These are phyloP conservation scores for Fusarium begoniae DNA, from an alignment of 2,329 filamentous ascomycete species.

Conservation along the genomic window DNA sequence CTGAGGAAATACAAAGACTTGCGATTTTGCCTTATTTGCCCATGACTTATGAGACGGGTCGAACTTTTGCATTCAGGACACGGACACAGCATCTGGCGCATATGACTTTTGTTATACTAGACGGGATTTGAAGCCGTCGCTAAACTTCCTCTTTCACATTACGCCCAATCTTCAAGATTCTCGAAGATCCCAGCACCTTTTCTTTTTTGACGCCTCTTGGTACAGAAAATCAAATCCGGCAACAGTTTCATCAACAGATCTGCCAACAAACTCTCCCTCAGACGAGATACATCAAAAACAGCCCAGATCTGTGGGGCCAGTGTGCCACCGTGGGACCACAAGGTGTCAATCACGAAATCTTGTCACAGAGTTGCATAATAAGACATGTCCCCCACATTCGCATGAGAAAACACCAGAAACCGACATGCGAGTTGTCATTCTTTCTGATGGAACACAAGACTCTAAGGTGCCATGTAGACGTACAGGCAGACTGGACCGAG, in stretches of 20 bases:
- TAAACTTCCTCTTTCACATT: neutral
- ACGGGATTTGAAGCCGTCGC: neutral
- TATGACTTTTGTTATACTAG: conserved; percentile 10
- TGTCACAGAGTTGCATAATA: conserved; percentile 32
- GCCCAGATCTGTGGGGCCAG: conserved; percentile 25
- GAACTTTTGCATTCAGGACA: conserved; percentile 15
- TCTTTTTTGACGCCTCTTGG: neutral
- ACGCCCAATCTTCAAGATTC: neutral
- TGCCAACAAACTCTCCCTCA: neutral
- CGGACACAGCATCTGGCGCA: conserved; percentile 19
- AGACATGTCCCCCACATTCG: neutral
- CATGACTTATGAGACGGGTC: conserved; percentile 18
- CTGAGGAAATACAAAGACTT: neutral
- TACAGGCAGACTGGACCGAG: neutral
- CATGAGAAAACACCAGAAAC: neutral
- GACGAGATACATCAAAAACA: conserved; percentile 20
- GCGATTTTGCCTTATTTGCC: neutral
- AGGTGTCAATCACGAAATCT: conserved; percentile 35
- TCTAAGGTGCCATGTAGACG: neutral
- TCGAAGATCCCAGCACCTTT: neutral
- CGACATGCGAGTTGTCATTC: neutral
- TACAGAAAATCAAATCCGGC: neutral
- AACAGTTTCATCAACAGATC: neutral
- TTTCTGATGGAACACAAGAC: neutral
- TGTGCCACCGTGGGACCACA: neutral